These are phyloP conservation scores for Cylindrotheca fusiformis DNA, from an alignment of 108 stramenopile genomes.

Conservation along the genomic window DNA sequence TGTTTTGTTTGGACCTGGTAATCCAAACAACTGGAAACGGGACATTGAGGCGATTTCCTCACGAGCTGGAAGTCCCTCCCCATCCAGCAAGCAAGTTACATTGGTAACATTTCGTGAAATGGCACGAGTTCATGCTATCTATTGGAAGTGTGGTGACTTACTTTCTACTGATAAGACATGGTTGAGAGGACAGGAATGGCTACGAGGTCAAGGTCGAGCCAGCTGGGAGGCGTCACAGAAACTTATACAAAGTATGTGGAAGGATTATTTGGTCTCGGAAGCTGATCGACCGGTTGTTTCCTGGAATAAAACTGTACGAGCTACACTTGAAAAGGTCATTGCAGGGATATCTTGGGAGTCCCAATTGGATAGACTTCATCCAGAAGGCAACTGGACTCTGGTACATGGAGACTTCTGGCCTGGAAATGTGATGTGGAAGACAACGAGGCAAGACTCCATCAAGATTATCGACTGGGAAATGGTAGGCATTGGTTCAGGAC, in stretches of 20 bases:
- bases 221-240: conserved; percentile 41
- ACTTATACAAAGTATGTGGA: conserved; percentile 25
- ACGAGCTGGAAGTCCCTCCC: neutral
- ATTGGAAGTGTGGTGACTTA: conserved; percentile 37
- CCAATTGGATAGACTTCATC: conserved; percentile 27
- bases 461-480: conserved; percentile 60
- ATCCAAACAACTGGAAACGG: conserved; percentile 40
- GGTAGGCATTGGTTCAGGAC: conserved; percentile 55
- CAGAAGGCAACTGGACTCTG: conserved; percentile 24
- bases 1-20: conserved; percentile 45
- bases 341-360: conserved; percentile 40
- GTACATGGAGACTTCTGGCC: conserved; percentile 69
- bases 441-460: conserved; percentile 1
- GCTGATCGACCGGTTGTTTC: conserved; percentile 12
- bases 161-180: conserved; percentile 1
- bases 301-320: conserved; percentile 38
- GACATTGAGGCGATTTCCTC: conserved; percentile 6
- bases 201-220: conserved; percentile 33
- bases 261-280: conserved; percentile 1
- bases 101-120: conserved; percentile 20
- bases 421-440: conserved; percentile 41
- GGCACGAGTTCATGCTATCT: conserved; percentile 38
- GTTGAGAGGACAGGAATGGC: conserved; percentile 47
- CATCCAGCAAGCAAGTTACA: conserved; percentile 16
- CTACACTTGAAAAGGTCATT: conserved; percentile 20